Evolutionary conservation across 768 basidiomycete species (phyloP), one percentile per base, ranked within the genome.

Genomic region (Lactifluus piperatus): DNA sequence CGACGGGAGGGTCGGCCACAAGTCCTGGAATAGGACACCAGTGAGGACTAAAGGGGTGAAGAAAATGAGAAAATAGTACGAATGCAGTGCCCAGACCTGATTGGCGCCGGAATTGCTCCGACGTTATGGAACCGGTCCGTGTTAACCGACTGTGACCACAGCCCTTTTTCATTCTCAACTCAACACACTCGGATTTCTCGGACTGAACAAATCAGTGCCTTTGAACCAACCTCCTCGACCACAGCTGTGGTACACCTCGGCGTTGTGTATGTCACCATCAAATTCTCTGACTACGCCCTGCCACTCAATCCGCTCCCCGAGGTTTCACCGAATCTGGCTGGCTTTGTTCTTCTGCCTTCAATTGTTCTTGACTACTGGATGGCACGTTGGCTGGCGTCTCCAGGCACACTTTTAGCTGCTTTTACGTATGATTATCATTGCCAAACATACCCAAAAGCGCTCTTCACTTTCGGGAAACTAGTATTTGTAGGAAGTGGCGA

Each of bases 331-430:
- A 55, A 47, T 16, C 4, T 1, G 46, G 46, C 3, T 29, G 18
- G 2, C 29, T 16, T 37, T 56, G 37, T 49, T 16, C 54, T 27
- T 27, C 39, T 51, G 14, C 22, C n/a, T n/a, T n/a, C n/a, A n/a
- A 27, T 59, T 54, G 51, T 59, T 47, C 39, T 54, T 24, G 29
- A 14, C 18, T 29, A n/a, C n/a, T n/a, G n/a, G n/a, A 13, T 41
- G 58, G 30, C 22, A 34, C n/a, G 22, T 32, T 36, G 36, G 30
- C 48, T 50, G 47, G 34, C 58, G 47, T 60, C 58, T 55, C 58
- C 58, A 60, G 58, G 58, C 48, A 60, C 58, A 48, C 4, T 27
- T 32, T 34, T 49, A 14, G 22, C 47, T 43, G 29, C 30, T 14
- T 34, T 34, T 22, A 52, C 22, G 18, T 30, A 2, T 34, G 32